Evolutionary conservation across 2,329 filamentous ascomycete genomes (phyloP), one percentile per base, ranked within the genome.

Genomic region (Lasiodiplodia sp.): DNA sequence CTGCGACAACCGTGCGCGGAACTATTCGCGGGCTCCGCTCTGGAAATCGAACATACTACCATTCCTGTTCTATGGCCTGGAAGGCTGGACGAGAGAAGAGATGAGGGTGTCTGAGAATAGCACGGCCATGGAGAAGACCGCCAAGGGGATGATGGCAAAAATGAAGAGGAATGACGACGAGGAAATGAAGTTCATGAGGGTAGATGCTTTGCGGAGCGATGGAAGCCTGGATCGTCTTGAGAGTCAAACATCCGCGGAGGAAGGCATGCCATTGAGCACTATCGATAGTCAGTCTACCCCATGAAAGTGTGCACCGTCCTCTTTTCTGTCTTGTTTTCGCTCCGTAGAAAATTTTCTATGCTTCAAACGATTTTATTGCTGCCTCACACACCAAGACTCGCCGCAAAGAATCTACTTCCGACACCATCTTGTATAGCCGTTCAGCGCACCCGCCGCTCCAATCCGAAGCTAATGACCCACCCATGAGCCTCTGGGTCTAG

Each of bases 41-140:
- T 66, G 64, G 64, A 66, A 66, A 18, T 56, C 64, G 12, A 57
- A 31, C 16, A 6, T 49, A 25, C 16, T 66, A 21, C 51, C 51
- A 2, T 38, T 47, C 12, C 37, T 66, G 4, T 56, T 66, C 52
- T 37, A 49, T n/a, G 37, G 52, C 6, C 10, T 66, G 18, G 51
- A 57, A 1, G 18, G 47, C 5, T 66, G 62, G 62, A 31, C 25
- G 18, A 18, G 37, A 14, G 18, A 52, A 4, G 49, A 55, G 47
- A 18, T 52, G 62, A 28, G 40, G 14, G 31, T 28, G 3, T 18
- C 28, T 34, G 8, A 34, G 10, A 12, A 28, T 16, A 38, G 25
- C 11, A 14, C 2, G 8, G 47, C 28, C 0, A 55, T 66, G 49
- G 8, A 14, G 3, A 2, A n/a, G n/a, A 3, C 21, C 18, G 62